Evolutionary conservation across 768 basidiomycete genomes (phyloP), one percentile per base, ranked within the genome.

Genomic region (Coprinopsis marcescibilis): DNA sequence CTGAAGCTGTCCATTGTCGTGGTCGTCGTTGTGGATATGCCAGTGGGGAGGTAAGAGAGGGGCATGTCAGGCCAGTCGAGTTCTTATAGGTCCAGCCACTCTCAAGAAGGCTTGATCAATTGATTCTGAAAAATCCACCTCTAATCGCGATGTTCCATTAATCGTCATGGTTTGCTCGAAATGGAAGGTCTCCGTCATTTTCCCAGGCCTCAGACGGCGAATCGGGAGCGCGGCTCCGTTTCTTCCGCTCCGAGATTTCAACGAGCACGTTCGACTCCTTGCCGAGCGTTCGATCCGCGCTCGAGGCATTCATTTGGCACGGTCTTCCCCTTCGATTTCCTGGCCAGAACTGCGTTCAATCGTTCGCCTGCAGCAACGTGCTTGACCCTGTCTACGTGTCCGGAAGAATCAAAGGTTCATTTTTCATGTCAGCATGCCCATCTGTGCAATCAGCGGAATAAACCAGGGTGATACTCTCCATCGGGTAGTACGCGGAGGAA

Each of bases 1-100:
- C 76, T 64, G 69, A 86, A 89, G 21, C 80, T 80, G 66, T 89
- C 83, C 80, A 86, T 85, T 29, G 30, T 46, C 24, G n/a, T n/a
- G 33, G 40, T 12, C 23, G 21, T 17, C n/a, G 15, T 29, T 24
- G 29, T 38, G 24, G 43, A 43, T 19, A 19, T 24, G 14, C 21
- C 15, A 17, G 27, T 26, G 20, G 39, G 50, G 39, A 37, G 39
- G 35, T 35, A 17, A 47, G 17, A 25, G 39, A 46, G 39, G 30
- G 38, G 47, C 41, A 48, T 46, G 38, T 23, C 38, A 11, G 14
- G 19, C 2, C 20, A 6, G 26, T 21, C 21, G 26, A 35, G 21
- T 32, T 34, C 46, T 55, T 46, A 51, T 52, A 43, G 33, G 39
- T 46, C 38, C 30, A 52, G 43, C n/a, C n/a, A n/a, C n/a, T n/a